Base-by-base conservation (phyloP, 2,329 filamentous ascomycete species). In the Sporothrix schenckii region DNA sequence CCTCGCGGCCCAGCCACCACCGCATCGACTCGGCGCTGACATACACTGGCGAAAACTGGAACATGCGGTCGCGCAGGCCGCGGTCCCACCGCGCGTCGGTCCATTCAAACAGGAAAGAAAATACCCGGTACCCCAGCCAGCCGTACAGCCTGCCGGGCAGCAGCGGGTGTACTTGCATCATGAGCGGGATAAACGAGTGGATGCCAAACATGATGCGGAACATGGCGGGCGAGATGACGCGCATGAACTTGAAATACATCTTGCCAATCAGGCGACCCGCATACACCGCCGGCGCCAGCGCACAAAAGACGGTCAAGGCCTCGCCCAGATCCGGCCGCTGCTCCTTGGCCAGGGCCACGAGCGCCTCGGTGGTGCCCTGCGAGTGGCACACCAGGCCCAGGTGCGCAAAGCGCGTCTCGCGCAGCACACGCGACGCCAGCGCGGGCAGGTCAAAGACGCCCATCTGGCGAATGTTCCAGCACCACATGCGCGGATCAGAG, bases 381-480 rank as follows among this genome's bases (percentile, higher is more conserved):
- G 92, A 95, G 79, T 98, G 94, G 69, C 90, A 91, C 30, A 97
- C 87, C 1, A 97, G 85, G 0, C 91, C 94, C 4, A 97, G 83
- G 78, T 94, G 95, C 19, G 87, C 83, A 76, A 96, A 97, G 0
- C 91, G 90, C 0, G 94, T 97, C 80, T 96, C 91, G 52, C 85
- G 85, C 1, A 97, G 84, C 0, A 97, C 92, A 6, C 92, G 88
- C 0, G 91, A 92, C 1, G 91, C 86, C 47, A 97, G 84, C 0
- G 94, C 93, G 0, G 94, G 86, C 2, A 98, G 85, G 77, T 98
- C 94, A 77, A 96, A 88, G 0, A 94, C 90, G 3, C 93, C 94
- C 91, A 97, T 96, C 77, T 97, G 92, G 0, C 92, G 88, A 69
- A 97, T 96, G 74, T 97, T 97, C 94, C 94, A 98, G 53, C 90